Evolutionary conservation across 2,329 filamentous ascomycete species (phyloP).

Genomic region (Fusarium sp.): DNA sequence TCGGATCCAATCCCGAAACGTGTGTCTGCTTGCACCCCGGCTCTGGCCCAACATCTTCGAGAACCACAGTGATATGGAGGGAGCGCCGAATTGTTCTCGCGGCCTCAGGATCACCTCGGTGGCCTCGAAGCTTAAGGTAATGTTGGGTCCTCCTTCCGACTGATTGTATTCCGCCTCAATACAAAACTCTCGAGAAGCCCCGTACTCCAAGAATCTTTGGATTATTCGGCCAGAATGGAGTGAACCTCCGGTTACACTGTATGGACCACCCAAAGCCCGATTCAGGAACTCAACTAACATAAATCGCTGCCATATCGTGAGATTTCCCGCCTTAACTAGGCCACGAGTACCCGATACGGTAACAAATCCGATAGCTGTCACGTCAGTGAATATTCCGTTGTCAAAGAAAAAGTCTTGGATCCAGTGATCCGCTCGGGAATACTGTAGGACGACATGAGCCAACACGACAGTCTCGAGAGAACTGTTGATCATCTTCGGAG

Average conservation of each 20-base stretch:
- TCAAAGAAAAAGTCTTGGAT: not conserved
- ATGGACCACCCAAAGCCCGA: too few species aligned
- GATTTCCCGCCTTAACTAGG: not conserved
- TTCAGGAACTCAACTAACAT: not conserved
- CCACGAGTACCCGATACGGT: fast-evolving
- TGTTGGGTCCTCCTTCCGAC: not conserved
- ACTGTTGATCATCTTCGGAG: not conserved
- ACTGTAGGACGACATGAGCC: not conserved
- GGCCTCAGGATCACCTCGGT: not conserved
- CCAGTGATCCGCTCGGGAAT: not conserved
- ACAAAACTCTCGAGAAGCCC: not conserved
- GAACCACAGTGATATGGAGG: not conserved
- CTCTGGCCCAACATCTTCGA: not conserved
- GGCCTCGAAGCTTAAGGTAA: not conserved
- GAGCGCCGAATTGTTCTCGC: fast-evolving
- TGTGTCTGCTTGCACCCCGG: not conserved
- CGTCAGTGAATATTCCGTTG: not conserved
- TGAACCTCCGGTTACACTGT: too few species aligned
- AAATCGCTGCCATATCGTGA: not conserved
- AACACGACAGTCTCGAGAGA: not conserved
- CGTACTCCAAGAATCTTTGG: not conserved
- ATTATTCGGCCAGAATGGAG: not conserved
- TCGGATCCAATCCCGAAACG: not conserved
- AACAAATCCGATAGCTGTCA: too few species aligned
- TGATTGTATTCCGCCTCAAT: not conserved